Evolutionary conservation across 768 basidiomycete species (phyloP), one percentile per base, ranked within the genome.

Genomic region (Pleurotus tuber-regium): DNA sequence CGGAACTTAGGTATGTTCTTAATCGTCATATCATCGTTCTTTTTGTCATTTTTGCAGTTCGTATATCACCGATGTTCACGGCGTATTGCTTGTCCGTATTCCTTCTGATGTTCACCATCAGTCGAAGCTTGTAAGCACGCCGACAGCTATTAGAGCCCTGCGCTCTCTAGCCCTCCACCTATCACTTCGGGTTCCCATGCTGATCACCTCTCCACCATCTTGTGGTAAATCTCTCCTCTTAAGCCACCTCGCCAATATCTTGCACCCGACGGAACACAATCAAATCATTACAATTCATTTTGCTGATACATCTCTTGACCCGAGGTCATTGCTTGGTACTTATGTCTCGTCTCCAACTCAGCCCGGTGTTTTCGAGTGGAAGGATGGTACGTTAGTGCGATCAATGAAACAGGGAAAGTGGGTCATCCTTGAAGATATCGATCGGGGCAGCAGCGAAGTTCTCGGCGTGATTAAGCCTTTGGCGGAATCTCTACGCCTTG

Each of bases 281-380:
- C 84, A 92, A 39, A 78, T 97, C 35, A 78, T 98, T 26, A 85
- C 81, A 1, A 85, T 99, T 53, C 89, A 96, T 59, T 83, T 98
- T 21, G 92, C 93, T 4, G 97, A 98, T 59, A 96, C 94, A 0
- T 96, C 96, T 2, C 77, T 99, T 39, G 96, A 99, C 62, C 87
- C 95, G 25, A 88, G 96, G 19, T 87, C 93, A 0, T 77, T 99
- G 4, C 78, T 99, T 36, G 96, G 97, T 4, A 94, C 92, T 2
- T 96, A 98, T 53, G 75, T 92, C 2, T 96, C 96, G 1, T 97
- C 96, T 0, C 76, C 87, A 0, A 83, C 79, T 1, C 79, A 80
- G 21, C 85, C 92, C 0, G 96, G 96, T 4, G 84, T 82, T 2
- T 99, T 99, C 59, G 92, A 96, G 59, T 99, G 95, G 91, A 91